A percentile compares a stretch with the other conserved stretches of the same genome.
phyloP scores from a whole-genome alignment of 805 yeast species.

The Candida insectorum region DNA sequence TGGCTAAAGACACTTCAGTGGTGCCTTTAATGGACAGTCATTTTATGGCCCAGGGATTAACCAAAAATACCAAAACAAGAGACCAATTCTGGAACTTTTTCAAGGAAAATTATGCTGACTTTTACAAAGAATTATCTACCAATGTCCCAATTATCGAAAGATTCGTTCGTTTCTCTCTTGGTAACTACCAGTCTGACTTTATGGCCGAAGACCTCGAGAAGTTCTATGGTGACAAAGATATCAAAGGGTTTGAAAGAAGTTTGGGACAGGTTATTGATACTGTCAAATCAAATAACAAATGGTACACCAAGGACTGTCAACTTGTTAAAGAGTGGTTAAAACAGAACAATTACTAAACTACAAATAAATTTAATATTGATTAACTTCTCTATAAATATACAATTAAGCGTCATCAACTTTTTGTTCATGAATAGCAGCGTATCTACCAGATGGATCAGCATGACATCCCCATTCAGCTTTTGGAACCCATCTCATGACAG shows the following conservation, averaged over 20 bases:
- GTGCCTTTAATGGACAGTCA: slow-evolving; percentile 61
- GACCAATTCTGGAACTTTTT: slow-evolving; percentile 48
- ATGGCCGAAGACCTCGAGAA: slow-evolving; percentile 27
- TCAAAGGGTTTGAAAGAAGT: slow-evolving; percentile 53
- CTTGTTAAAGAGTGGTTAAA: slow-evolving; percentile 45
- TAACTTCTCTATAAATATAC: not conserved
- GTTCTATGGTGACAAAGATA: slow-evolving; percentile 29
- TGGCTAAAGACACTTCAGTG: slow-evolving; percentile 38
- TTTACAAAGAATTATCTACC: slow-evolving; percentile 43
- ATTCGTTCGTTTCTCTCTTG: slow-evolving; percentile 36
- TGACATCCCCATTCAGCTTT: slow-evolving; percentile 99
- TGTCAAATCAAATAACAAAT: slow-evolving; percentile 45
- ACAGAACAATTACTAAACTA: slow-evolving; percentile 10
- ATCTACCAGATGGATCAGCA: slow-evolving; percentile 98
- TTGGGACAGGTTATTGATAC: slow-evolving; percentile 55
- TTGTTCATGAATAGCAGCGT: slow-evolving; percentile 80
- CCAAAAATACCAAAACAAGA: slow-evolving; percentile 44
- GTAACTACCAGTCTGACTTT: slow-evolving; percentile 36
- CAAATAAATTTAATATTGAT: slow-evolving; percentile 2
- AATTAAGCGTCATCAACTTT: slow-evolving; percentile 26
- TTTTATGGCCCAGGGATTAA: slow-evolving; percentile 45
- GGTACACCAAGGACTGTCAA: slow-evolving; percentile 46
- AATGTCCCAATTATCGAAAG: slow-evolving; percentile 53
- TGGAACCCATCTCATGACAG: slow-evolving; percentile 99
- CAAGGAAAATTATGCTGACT: slow-evolving; percentile 42